Evolutionary conservation across 345 rosid genomes (phyloP).

Genomic region (Eucalyptus guilfoylei): DNA sequence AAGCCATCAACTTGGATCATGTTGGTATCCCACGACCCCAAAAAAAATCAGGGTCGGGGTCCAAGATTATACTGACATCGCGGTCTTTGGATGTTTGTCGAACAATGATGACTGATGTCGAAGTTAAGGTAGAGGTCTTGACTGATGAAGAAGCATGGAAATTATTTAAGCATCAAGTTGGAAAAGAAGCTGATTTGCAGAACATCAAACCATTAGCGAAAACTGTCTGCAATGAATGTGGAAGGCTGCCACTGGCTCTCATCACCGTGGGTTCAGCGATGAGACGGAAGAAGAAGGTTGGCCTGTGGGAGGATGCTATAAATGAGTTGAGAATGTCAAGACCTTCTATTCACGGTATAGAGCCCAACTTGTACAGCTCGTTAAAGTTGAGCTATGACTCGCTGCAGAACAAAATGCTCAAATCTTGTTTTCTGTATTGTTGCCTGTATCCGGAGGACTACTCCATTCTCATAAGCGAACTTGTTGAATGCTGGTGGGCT

Average conservation of each 20-base stretch:
- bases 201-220: constrained; percentile 7
- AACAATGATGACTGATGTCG: constrained; percentile 2
- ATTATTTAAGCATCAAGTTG: constrained; percentile 2
- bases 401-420: neutral
- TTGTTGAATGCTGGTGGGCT: constrained; percentile 25
- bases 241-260: constrained; percentile 40
- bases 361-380: constrained; percentile 16
- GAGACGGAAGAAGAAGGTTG: constrained; percentile 8
- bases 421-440: constrained; percentile 33
- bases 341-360: constrained; percentile 10
- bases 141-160: constrained; percentile 9
- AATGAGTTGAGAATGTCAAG: constrained; percentile 13
- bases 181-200: neutral
- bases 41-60: neutral
- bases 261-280: constrained; percentile 19
- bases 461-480: constrained; percentile 18
- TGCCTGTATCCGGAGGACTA: constrained; percentile 30
- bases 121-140: constrained; percentile 1
- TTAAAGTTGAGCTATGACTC: constrained; percentile 26
- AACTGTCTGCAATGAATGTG: constrained; percentile 15
- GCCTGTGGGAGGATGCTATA: constrained; percentile 27
- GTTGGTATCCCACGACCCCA: constrained; percentile 8
- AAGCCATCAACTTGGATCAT: neutral
- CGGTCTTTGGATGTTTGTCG: constrained; percentile 2
- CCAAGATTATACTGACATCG: constrained; percentile 8